Base-by-base conservation (phyloP, 2,329 filamentous ascomycete species). In the Hawksworthiomyces lignivorus region DNA sequence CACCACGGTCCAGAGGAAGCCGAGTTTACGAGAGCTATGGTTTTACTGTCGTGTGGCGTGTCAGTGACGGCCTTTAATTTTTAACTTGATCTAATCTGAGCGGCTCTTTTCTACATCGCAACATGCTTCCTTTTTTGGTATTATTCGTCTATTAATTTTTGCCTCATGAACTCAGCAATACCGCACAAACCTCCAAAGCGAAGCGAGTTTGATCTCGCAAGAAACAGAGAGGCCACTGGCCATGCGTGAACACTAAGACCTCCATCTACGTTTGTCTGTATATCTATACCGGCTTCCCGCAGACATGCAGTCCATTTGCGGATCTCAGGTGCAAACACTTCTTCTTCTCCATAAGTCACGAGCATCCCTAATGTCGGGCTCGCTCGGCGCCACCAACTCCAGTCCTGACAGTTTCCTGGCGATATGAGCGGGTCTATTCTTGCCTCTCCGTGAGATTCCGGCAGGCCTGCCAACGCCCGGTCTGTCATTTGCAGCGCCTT, bases 321-420 rank as follows among this genome's bases (percentile, higher is more conserved):
- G 15, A 86, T 82, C 49, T 88, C 84, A 0, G 78, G 73, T 1
- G 77, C 79, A 49, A 94, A 80, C 1, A 92, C 80, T 58, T 94
- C 87, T 56, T 89, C 84, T 2, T 76, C 73, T 0, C 87, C 85
- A 53, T 82, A 89, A 6, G 80, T 69, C 50, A 92, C 70, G 46
- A 77, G 76, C 56, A 84, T 80, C 1, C 87, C 86, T 35, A 70
- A 66, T 7, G 65, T 63, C 1, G 87, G 87, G 40, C 73, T 75
- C 19, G 84, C 80, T 40, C 73, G 68, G 46, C 62, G 68, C 86
- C 84, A 90, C 62, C 79, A n/a, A n/a, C n/a, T n/a, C n/a, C n/a
- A n/a, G n/a, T n/a, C n/a, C n/a, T n/a, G n/a, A n/a, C n/a, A n/a
- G n/a, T n/a, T n/a, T n/a, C n/a, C n/a, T n/a, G n/a, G n/a, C n/a